Percentiles rank a stretch among this genome's conserved stretches.
phyloP scores from a whole-genome alignment of 306 rosid genomes.

The Rosa lucieae region DNA sequence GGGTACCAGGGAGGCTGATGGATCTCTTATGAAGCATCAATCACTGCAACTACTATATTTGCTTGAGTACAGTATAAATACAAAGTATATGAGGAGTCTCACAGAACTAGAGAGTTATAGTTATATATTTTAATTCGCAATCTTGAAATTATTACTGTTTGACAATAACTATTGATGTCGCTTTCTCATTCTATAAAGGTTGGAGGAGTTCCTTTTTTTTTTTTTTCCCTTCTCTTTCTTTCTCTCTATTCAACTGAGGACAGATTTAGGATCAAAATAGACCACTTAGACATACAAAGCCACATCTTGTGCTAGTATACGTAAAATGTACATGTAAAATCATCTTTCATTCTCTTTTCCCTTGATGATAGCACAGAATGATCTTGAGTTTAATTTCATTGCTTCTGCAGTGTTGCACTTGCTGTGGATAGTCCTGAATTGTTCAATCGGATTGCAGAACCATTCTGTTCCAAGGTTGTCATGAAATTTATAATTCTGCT shows the following conservation, averaged over 20 bases:
- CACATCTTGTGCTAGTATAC: not conserved
- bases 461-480: constrained; percentile 53
- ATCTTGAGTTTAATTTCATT: constrained; percentile 19
- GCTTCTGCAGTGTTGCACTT: constrained; percentile 70
- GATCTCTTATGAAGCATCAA: not conserved
- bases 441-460: constrained; percentile 64
- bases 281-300: constrained; percentile 1
- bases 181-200: not conserved
- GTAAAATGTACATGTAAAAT: not conserved
- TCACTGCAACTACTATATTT: not conserved
- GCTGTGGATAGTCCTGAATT: constrained; percentile 80
- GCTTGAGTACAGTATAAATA: too few species aligned
- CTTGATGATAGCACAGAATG: constrained; percentile 16
- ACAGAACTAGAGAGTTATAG: not conserved
- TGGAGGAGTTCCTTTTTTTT: not conserved
- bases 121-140: not conserved
- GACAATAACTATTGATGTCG: not conserved
- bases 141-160: not conserved
- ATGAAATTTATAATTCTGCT: constrained; percentile 76
- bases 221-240: not conserved
- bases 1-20: not conserved
- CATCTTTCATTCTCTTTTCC: constrained; percentile 12
- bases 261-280: not conserved
- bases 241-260: not conserved
- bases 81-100: not conserved